Evolutionary conservation across 1,284 basidiomycete species (phyloP), one percentile per base, ranked within the genome.

Genomic region (Boletus semigastroideus): DNA sequence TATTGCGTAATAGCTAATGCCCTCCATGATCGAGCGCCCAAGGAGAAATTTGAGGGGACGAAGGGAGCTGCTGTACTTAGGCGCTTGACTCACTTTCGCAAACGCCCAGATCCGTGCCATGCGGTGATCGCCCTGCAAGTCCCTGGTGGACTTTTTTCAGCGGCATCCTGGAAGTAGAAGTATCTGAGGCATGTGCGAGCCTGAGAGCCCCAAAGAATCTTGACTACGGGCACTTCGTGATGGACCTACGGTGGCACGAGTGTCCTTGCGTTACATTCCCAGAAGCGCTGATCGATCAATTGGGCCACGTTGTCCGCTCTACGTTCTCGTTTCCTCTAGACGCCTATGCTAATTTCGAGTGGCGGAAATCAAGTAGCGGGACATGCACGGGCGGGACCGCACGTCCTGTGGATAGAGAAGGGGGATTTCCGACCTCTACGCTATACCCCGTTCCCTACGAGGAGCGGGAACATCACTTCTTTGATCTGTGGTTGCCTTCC

Each of bases 61-160:
- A n/a, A 27, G 11, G 27, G 39, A 30, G n/a, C 28, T 20, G 19
- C 46, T 40, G 27, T 38, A 19, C 20, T 54, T 14, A 5, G 31
- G 61, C 53, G 27, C 34, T 40, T 20, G 14, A 34, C 1, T 4
- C 41, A 25, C 22, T 22, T 22, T 33, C 31, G 19, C 45, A 42
- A 25, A 42, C 31, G 33, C 39, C 14, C 38, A 42, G 17, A 16
- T 40, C 43, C 40, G 31, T 19, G 14, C 14, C 33, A 44, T 64
- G 52, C 58, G 46, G 56, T 65, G 44, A 61, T 37, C 9, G 4
- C 42, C 40, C 13, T 47, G 43, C 17, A 10, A n/a, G 19, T 37
- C 11, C 43, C 33, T 39, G n/a, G 8, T 37, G 19, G 14, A 12
- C 42, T 36, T 40, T 25, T 42, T 34, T n/a, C 11, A 37, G 40